Evolutionary conservation across 768 basidiomycete species (phyloP).

Genomic region (Fomitopsis serialis): DNA sequence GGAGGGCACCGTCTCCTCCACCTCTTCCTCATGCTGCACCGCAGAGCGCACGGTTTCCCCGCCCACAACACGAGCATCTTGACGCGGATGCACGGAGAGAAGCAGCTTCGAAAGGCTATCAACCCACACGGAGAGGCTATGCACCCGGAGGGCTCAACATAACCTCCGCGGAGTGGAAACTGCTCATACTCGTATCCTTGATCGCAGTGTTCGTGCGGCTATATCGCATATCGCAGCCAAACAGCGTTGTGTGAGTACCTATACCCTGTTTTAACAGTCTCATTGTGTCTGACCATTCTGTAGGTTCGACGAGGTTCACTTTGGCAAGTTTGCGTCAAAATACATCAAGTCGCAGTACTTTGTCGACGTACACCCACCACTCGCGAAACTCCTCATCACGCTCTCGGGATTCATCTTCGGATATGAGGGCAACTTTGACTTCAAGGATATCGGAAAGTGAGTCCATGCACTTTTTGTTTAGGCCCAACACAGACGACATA

Average conservation of each 20-base stretch:
- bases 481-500: neutral
- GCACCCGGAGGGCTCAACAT: constrained; percentile 59
- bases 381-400: constrained; percentile 94
- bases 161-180: constrained; percentile 69
- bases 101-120: constrained; percentile 61
- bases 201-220: constrained; percentile 79
- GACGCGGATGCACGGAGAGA: constrained; percentile 70
- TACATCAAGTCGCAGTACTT: constrained; percentile 92
- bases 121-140: constrained; percentile 39
- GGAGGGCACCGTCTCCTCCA: constrained; percentile 67
- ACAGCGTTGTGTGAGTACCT: constrained; percentile 82
- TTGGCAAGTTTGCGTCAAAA: constrained; percentile 92
- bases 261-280: neutral
- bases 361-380: constrained; percentile 94
- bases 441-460: constrained; percentile 95
- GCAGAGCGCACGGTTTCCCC: constrained; percentile 54
- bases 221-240: constrained; percentile 79
- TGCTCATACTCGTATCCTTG: constrained; percentile 59
- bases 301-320: constrained; percentile 98
- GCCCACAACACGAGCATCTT: constrained; percentile 57
- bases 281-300: neutral
- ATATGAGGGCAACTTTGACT: constrained; percentile 92
- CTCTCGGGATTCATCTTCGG: constrained; percentile 83
- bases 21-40: constrained; percentile 33
- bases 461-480: constrained; percentile 23